Evolutionary conservation across 495 filamentous ascomycete genomes (phyloP), one percentile per base, ranked within the genome.

Genomic region (Bathelium albidoporum): DNA sequence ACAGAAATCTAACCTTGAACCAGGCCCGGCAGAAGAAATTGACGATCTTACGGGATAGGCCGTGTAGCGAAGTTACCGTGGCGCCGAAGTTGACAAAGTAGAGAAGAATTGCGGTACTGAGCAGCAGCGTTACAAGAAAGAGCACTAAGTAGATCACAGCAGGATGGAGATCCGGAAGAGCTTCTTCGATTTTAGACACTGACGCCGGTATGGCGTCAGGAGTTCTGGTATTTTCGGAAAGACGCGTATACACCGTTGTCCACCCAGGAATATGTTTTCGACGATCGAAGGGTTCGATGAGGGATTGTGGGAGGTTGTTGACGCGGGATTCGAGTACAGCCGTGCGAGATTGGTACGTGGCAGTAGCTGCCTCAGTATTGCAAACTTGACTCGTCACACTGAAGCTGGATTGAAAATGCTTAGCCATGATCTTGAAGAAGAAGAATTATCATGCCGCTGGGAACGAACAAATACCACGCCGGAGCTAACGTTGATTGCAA

Each of bases 51-150:
- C 49, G 49, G 29, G 26, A 55, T 16, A 7, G 2, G 24, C 49
- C 24, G 5, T 16, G 22, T 9, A 29, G 49, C 9, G 20, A 55
- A 3, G 49, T 29, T 2, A 2, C 16, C 2, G 49, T n/a, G 16
- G 49, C 29, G 20, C 49, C 49, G 24, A 55, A 55, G 24, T 55
- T 55, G 22, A 55, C 49, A 55, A 55, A 29, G 24, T 55, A 55
- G 9, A 55, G 49, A 7, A 55, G 24, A 11, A 29, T 29, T 29
- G 49, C 49, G 11, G 49, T 29, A 20, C 49, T 29, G 24, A 55
- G 49, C 49, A 55, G 22, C 7, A 55, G 5, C 9, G 20, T 55
- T 9, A 55, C n/a, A 9, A 55, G 2, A 20, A 55, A 55, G 1
- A 55, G 20, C 1, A 55, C 49, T 28, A 55, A 5, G 24, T 55